phyloP scores from a whole-genome alignment of 345 rosid species.

The Salix dunnii region DNA sequence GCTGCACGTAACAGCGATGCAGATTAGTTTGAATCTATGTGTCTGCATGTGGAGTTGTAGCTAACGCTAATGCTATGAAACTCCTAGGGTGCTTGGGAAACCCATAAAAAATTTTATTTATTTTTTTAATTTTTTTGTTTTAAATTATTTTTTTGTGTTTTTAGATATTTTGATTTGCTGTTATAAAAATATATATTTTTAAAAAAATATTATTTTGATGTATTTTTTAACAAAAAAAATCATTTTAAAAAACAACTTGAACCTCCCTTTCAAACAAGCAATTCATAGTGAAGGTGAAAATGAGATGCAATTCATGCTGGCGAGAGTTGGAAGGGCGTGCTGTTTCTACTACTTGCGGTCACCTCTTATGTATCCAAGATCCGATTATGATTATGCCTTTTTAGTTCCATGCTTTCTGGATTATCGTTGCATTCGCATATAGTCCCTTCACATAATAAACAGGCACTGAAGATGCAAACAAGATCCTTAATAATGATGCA shows the following conservation, averaged over 20 bases:
- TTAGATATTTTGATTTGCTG: too few relatives aligned
- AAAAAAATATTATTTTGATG: too few relatives aligned
- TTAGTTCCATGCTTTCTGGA: not conserved
- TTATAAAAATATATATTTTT: too few relatives aligned
- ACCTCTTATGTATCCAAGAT: conserved; percentile 58
- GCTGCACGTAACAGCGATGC: not conserved
- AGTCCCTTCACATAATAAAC: conserved; percentile 44
- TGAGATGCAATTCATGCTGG: conserved; percentile 99
- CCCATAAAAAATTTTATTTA: too few relatives aligned
- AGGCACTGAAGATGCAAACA: conserved; percentile 91
- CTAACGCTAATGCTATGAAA: not conserved
- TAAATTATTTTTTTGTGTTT: too few relatives aligned
- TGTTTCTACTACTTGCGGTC: conserved; percentile 83
- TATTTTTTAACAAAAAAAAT: too few relatives aligned
- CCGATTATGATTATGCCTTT: not conserved
- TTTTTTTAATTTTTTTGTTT: too few relatives aligned
- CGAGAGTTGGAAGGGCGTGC: conserved; percentile 93
- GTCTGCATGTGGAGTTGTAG: not conserved
- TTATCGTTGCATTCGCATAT: conserved; percentile 13
- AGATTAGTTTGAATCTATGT: not conserved
- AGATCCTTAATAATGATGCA: conserved; percentile 81
- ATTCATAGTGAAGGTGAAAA: conserved; percentile 37
- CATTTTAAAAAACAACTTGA: too few relatives aligned
- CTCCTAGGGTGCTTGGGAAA: too few relatives aligned
- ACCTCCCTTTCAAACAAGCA: too few relatives aligned